Conservation (phyloP, 2,329 filamentous ascomycete genomes). For the Calycina herbarum region DNA sequence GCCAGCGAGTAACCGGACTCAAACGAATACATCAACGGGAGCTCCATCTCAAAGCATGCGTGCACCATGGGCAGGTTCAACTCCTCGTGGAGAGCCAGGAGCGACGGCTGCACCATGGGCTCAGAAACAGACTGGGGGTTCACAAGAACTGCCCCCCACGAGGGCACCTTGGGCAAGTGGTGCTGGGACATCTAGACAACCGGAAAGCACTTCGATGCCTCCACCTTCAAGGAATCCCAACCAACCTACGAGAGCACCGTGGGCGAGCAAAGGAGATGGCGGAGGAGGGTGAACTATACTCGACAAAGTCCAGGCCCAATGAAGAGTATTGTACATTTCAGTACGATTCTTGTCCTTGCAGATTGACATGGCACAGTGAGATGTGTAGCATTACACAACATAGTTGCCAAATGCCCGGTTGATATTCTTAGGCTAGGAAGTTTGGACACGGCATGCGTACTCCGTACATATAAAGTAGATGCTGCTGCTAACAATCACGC, state of each 20-base stretch:
- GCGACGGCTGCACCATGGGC: slow-evolving; percentile 8
- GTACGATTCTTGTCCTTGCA: not conserved
- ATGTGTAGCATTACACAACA: not conserved
- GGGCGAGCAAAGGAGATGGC: slow-evolving; percentile 16
- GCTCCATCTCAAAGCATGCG: slow-evolving; percentile 30
- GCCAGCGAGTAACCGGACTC: slow-evolving; percentile 37
- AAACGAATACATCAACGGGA: slow-evolving; percentile 20
- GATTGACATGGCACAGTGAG: not conserved
- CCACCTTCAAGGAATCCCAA: not conserved
- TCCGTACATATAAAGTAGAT: not conserved
- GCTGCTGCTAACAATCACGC: not conserved
- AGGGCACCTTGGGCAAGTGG: slow-evolving; percentile 38
- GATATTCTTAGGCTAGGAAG: not conserved
- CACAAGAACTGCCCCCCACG: slow-evolving; percentile 7
- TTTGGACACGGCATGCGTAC: not conserved
- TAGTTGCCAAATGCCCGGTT: not conserved
- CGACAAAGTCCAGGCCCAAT: not conserved
- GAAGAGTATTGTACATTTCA: not conserved
- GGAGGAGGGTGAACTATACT: not conserved
- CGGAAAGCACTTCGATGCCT: not conserved
- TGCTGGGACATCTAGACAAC: slow-evolving; percentile 13
- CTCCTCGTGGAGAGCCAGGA: slow-evolving; percentile 2
- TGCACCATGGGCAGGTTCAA: slow-evolving; percentile 32
- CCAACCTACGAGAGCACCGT: slow-evolving; percentile 11
- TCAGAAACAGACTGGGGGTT: not conserved